These are phyloP conservation scores for Dactylella cylindrospora DNA, from an alignment of 2,329 filamentous ascomycete genomes.

Conservation along the genomic window DNA sequence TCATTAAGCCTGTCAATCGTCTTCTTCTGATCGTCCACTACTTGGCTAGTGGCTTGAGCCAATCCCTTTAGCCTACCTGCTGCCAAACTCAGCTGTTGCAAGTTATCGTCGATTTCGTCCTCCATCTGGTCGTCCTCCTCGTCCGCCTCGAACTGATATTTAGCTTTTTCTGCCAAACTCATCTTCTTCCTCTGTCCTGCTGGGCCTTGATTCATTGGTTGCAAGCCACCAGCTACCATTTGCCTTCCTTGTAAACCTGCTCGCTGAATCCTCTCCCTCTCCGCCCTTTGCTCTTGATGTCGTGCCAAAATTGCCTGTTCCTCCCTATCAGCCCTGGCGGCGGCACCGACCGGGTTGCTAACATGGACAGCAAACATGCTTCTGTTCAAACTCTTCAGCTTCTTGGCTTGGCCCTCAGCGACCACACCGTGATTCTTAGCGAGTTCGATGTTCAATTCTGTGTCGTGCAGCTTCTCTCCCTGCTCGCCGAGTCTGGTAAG, in stretches of 20 bases:
- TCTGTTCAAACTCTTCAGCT: slow-evolving; percentile 80
- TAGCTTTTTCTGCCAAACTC: slow-evolving; percentile 64
- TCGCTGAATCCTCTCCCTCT: slow-evolving; percentile 65
- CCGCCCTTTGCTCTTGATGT: slow-evolving; percentile 65
- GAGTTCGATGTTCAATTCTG: slow-evolving; percentile 78
- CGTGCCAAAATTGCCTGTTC: slow-evolving; percentile 71
- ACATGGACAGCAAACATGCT: slow-evolving; percentile 90
- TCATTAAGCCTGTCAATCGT: slow-evolving; percentile 73
- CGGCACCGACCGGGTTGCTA: slow-evolving; percentile 73
- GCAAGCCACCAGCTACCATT: slow-evolving; percentile 60
- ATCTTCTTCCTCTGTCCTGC: slow-evolving; percentile 49
- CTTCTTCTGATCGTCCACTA: slow-evolving; percentile 75
- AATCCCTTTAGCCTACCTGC: slow-evolving; percentile 72
- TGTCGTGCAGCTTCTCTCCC: slow-evolving; percentile 77
- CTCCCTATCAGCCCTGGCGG: slow-evolving; percentile 63
- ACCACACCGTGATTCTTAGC: slow-evolving; percentile 73
- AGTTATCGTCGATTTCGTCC: slow-evolving; percentile 68
- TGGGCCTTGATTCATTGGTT: slow-evolving; percentile 44
- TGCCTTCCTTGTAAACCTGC: slow-evolving; percentile 59
- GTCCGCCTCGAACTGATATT: slow-evolving; percentile 78
- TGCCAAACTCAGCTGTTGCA: slow-evolving; percentile 63
- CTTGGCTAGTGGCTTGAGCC: slow-evolving; percentile 71
- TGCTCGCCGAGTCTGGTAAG: slow-evolving; percentile 74
- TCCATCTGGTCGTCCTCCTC: slow-evolving; percentile 70
- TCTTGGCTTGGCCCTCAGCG: slow-evolving; percentile 76